Evolutionary conservation across 371 early-diverging fungal species (phyloP).

Genomic region (Syncephalastrum contaminatum): DNA sequence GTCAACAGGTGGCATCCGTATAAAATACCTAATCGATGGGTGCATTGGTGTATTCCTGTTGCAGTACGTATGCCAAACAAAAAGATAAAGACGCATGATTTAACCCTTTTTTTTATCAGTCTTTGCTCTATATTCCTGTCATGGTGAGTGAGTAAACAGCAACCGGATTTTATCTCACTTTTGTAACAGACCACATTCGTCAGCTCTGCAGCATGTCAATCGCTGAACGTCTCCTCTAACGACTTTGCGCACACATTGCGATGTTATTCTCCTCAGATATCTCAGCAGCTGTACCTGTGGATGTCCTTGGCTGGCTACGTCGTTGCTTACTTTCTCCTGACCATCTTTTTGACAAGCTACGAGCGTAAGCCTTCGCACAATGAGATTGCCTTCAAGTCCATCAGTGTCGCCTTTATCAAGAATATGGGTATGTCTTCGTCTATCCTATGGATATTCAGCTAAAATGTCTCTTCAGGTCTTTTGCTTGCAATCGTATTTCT

Average conservation of each 20-base stretch:
- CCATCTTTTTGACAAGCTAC: constrained; percentile 69
- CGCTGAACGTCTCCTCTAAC: constrained; percentile 40
- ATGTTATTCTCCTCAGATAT: constrained; percentile 46
- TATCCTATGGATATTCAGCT: neutral
- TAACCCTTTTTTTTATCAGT: constrained; percentile 17
- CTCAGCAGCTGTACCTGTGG: constrained; percentile 59
- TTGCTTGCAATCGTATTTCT: constrained; percentile 55
- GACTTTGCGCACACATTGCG: constrained; percentile 45
- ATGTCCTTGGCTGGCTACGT: constrained; percentile 63
- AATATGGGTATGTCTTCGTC: constrained; percentile 52
- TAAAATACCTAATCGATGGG: constrained; percentile 51
- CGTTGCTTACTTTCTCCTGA: constrained; percentile 62
- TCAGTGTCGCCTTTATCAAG: constrained; percentile 70
- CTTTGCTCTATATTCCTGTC: constrained; percentile 46
- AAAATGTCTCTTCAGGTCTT: constrained; percentile 27
- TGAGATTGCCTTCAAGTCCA: constrained; percentile 72
- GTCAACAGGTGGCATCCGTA: constrained; percentile 44
- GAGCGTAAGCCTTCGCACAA: constrained; percentile 66
- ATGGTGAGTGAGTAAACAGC: constrained; percentile 22
- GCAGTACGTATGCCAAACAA: constrained; percentile 33
- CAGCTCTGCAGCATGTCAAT: constrained; percentile 61
- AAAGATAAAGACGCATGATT: no score
- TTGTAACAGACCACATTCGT: constrained; percentile 55
- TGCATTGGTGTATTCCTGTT: constrained; percentile 58
- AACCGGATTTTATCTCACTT: neutral